Evolutionary conservation across 768 basidiomycete species (phyloP).

Genomic region (Leccinellum albellum): DNA sequence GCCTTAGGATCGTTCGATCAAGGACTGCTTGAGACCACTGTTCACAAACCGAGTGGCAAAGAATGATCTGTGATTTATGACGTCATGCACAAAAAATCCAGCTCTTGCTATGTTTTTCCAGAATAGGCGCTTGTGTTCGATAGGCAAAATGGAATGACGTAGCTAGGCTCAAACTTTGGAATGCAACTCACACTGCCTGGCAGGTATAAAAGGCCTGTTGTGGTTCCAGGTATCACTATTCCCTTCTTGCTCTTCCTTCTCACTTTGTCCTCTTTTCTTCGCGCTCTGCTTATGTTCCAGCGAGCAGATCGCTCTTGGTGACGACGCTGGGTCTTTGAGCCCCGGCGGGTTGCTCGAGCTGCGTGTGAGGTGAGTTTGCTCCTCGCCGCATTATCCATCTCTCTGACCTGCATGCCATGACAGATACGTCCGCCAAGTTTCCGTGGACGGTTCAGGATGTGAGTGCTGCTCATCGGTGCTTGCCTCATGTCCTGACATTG

Average conservation of each 20-base stretch:
- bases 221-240: neutral
- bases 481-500: neutral
- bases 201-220: neutral
- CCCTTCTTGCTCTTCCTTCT: neutral
- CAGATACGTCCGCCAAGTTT: neutral
- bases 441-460: constrained; percentile 55
- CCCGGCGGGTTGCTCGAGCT: neutral
- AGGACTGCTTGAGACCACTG: too few species aligned
- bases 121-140: neutral
- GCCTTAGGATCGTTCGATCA: too few species aligned
- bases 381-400: neutral
- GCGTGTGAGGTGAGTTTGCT: neutral
- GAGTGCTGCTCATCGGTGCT: neutral
- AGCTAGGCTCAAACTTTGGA: neutral
- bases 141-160: neutral
- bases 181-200: neutral
- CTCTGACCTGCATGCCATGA: neutral
- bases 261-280: neutral
- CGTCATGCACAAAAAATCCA: neutral
- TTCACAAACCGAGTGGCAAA: too few species aligned
- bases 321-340: neutral
- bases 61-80: neutral
- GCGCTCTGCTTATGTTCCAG: neutral
- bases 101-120: neutral
- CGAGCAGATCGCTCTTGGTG: neutral